Evolutionary conservation across 2,329 filamentous ascomycete genomes (phyloP).

Genomic region (Dryadomyces quercivorus): DNA sequence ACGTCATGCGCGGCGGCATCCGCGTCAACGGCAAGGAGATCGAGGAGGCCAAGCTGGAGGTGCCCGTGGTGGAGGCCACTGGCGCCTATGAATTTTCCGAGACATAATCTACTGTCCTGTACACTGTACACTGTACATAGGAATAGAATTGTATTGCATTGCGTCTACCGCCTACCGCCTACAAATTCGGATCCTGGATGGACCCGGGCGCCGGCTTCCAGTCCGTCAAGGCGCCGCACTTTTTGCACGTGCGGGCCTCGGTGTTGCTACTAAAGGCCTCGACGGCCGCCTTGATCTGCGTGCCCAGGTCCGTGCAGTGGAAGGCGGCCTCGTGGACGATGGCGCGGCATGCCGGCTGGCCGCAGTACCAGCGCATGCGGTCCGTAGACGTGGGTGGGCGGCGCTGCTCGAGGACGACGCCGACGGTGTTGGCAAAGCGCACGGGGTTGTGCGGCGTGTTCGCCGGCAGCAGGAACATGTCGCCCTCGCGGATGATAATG

Average conservation of each 20-base stretch:
- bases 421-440: conserved; percentile 86
- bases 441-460: conserved; percentile 96
- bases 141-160: not conserved
- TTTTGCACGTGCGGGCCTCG: conserved; percentile 59
- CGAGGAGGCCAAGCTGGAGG: conserved; percentile 73
- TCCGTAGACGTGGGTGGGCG: conserved; percentile 60
- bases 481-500: conserved; percentile 81
- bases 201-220: conserved; percentile 50
- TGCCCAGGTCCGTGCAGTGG: conserved; percentile 80
- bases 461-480: conserved; percentile 85
- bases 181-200: conserved; percentile 45
- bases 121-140: not conserved
- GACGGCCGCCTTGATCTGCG: conserved; percentile 87
- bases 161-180: not conserved
- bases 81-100: conserved; percentile 66
- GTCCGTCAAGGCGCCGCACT: conserved; percentile 53
- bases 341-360: conserved; percentile 39
- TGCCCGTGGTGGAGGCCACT: conserved; percentile 67
- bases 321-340: conserved; percentile 81
- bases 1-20: conserved; percentile 76
- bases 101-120: conserved; percentile 35
- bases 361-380: conserved; percentile 71
- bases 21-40: conserved; percentile 71
- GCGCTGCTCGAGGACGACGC: conserved; percentile 80
- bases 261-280: conserved; percentile 61